A percentile compares a stretch with the other conserved stretches of the same genome.
Conservation (phyloP, 371 early-diverging fungal genomes). For the Circinella umbellata region DNA sequence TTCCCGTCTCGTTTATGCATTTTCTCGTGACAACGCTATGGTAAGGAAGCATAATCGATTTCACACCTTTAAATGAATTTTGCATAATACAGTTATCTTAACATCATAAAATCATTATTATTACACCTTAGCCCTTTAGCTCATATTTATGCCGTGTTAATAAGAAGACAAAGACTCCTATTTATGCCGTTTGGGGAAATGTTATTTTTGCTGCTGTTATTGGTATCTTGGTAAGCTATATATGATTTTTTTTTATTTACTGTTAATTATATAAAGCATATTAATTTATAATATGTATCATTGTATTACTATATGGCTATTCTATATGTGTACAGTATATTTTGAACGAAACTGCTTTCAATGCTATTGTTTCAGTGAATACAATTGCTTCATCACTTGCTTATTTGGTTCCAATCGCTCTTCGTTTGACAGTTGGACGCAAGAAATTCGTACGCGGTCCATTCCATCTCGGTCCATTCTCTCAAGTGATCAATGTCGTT, state of each 20-base stretch:
- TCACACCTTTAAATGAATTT: not conserved
- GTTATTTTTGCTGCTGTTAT: constrained; percentile 45
- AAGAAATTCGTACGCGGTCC: constrained; percentile 44
- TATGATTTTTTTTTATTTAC: constrained; percentile 18
- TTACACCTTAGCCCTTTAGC: constrained; percentile 39
- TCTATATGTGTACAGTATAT: constrained; percentile 44
- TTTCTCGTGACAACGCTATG: constrained; percentile 76
- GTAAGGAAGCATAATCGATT: not conserved
- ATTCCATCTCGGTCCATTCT: constrained; percentile 64
- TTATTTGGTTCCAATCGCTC: constrained; percentile 70
- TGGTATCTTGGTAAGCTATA: constrained; percentile 40
- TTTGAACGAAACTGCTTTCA: constrained; percentile 51
- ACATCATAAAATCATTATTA: not conserved
- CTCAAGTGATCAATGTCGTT: constrained; percentile 50
- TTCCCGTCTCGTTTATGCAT: constrained; percentile 77
- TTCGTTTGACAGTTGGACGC: constrained; percentile 54
- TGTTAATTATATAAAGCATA: no score
- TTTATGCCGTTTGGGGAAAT: constrained; percentile 58
- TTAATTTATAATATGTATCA: no score
- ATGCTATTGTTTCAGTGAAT: constrained; percentile 71
- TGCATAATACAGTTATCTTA: not conserved
- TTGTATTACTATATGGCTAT: no score
- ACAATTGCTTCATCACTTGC: constrained; percentile 74
- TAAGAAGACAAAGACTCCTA: constrained; percentile 37
- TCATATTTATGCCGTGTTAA: constrained; percentile 50